Conservation (phyloP, 441 rosid genomes). For the Mallotus japonicus region DNA sequence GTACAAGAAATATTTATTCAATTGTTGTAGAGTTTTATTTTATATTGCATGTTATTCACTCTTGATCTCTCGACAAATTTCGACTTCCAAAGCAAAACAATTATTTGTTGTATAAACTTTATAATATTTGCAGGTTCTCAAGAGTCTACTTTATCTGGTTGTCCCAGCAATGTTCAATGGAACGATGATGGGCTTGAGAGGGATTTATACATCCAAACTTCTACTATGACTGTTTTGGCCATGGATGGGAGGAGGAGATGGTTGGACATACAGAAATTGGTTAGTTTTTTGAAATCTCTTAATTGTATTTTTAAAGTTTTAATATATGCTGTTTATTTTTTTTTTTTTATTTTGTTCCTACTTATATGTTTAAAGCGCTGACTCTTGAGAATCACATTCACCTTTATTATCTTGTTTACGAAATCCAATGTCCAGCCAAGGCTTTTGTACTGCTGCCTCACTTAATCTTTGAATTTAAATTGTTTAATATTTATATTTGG, state of each 20-base stretch:
- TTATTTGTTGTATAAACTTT: neutral
- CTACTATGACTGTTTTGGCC: constrained; percentile 90
- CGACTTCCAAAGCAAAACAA: neutral
- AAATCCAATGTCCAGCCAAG: neutral
- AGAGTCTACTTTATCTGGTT: constrained; percentile 39
- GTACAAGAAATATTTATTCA: neutral
- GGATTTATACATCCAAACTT: constrained; percentile 81
- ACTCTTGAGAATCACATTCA: neutral
- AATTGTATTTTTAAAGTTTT: constrained; percentile 8
- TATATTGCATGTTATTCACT: neutral
- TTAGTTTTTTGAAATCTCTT: constrained; percentile 35
- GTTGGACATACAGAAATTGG: constrained; percentile 89
- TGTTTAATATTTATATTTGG: neutral
- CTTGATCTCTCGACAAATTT: neutral
- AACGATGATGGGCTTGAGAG: constrained; percentile 83
- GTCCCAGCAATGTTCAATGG: constrained; percentile 70
- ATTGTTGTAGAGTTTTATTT: neutral
- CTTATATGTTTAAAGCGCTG: constrained; percentile 8
- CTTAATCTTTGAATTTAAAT: neutral
- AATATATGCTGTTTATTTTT: neutral
- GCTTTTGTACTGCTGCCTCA: neutral
- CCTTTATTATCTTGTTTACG: neutral
- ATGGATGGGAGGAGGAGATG: constrained; percentile 99
- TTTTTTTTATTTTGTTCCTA: constrained; percentile 7
- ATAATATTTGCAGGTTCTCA: constrained; percentile 55